Evolutionary conservation across 176 grass and related monocot genomes (phyloP), one percentile per base, ranked within the genome.

Genomic region (Puya raimondii): DNA sequence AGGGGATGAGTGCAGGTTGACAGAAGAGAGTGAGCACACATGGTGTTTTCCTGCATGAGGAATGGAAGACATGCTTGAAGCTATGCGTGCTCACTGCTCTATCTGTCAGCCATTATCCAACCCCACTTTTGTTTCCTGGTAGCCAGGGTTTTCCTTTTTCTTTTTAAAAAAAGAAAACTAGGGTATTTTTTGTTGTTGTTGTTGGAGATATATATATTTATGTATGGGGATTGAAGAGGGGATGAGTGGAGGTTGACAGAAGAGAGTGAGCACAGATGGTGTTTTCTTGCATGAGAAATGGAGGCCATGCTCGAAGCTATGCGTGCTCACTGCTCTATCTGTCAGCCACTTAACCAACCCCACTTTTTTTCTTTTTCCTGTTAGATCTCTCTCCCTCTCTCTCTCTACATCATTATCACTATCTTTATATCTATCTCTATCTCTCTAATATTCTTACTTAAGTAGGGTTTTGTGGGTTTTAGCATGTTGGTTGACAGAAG

Each of bases 221-320:
- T 3, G 10, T 21, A 53, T 50, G 63, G 15, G 47, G 26, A 71
- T 42, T 42, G 17, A 53, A 70, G 59, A 25, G 51, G 56, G 64
- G 74, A 12, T 68, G 65, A 33, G 64, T 50, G 50, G 23, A 77
- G 64, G 25, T 64, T 82, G 73, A 75, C 73, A 96, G 84, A 88
- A 72, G 53, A 72, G 84, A 91, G 85, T 88, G 91, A 88, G 88
- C 85, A 91, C 85, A 86, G 65, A 86, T 88, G 82, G 82, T 96
- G 79, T 49, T 75, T 88, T 91, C 86, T 82, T 84, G 83, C 78
- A 86, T 92, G 79, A 72, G 48, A 71, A 33, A 58, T 48, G 17
- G 67, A 58, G 25, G 69, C 33, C 82, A 76, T 93, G 90, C 78
- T 86, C 79, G 83, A 85, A 89, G 86, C 83, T 93, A 88, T 85